phyloP scores from a whole-genome alignment of 345 rosid species.

The Clarkia xantiana region DNA sequence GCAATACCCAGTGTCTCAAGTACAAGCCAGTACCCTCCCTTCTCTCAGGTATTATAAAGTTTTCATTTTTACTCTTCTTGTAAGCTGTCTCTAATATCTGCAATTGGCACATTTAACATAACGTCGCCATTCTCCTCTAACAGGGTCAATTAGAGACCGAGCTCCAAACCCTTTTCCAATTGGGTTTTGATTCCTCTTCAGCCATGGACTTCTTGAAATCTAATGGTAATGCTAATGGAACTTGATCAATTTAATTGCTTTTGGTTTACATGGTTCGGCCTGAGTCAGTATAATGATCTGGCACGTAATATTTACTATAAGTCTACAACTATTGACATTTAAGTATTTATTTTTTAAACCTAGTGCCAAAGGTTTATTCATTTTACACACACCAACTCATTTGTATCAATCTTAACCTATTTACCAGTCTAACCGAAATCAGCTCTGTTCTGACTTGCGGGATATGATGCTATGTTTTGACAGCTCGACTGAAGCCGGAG shows the following conservation, averaged over 20 bases:
- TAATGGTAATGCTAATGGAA: conserved; percentile 29
- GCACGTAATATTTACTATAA: too few species aligned
- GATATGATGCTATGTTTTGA: not conserved
- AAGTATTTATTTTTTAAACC: too few species aligned
- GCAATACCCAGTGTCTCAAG: conserved; percentile 29
- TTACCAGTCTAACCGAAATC: too few species aligned
- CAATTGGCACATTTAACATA: conserved; percentile 3
- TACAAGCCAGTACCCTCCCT: conserved; percentile 40
- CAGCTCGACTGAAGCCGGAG: conserved; percentile 66
- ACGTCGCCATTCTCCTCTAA: not conserved
- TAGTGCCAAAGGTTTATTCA: too few species aligned
- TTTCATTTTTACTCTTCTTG: too few species aligned
- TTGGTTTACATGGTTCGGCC: not conserved
- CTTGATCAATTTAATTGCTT: not conserved
- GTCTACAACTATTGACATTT: too few species aligned
- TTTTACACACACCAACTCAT: too few species aligned
- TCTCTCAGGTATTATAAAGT: conserved; percentile 34
- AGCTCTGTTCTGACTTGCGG: not conserved
- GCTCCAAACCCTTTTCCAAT: conserved; percentile 56
- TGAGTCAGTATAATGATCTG: too few species aligned
- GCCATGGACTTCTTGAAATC: conserved; percentile 42
- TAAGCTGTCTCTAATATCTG: not conserved
- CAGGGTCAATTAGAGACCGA: conserved; percentile 56
- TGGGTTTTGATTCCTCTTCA: conserved; percentile 60
- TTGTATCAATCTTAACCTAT: too few species aligned